A percentile compares a stretch with the other conserved stretches of the same genome.
phyloP scores from a whole-genome alignment of 495 filamentous ascomycete genomes.

The Penicillium waksmanii region DNA sequence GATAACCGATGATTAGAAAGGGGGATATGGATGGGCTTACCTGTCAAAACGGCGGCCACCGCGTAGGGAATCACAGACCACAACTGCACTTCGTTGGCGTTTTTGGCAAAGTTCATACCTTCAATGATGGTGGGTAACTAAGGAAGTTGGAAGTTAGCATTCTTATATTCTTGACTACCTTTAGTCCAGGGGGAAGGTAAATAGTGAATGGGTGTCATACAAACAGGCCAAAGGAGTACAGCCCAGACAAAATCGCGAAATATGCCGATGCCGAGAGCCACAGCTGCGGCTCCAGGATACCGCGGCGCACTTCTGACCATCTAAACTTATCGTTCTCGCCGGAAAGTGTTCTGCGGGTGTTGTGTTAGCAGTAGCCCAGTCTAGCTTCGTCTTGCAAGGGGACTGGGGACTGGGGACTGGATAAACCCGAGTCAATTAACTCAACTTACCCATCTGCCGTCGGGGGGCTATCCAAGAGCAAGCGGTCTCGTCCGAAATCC shows the following conservation, averaged over 20 bases:
- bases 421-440: background rate
- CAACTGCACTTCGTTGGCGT: constrained; percentile 71
- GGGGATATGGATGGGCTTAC: constrained; percentile 58
- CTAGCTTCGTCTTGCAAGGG: too few species aligned
- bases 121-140: constrained; percentile 77
- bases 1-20: constrained; percentile 38
- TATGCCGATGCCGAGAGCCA: constrained; percentile 50
- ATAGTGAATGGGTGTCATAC: constrained; percentile 22
- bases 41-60: constrained; percentile 74
- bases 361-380: background rate
- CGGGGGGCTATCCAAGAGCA: constrained; percentile 42
- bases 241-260: constrained; percentile 46
- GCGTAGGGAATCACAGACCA: constrained; percentile 89
- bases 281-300: constrained; percentile 38
- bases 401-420: constrained; percentile 2
- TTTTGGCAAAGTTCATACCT: constrained; percentile 64
- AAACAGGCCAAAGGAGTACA: constrained; percentile 51
- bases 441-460: constrained; percentile 33
- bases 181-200: too few species aligned
- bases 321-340: constrained; percentile 39
- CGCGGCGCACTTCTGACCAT: constrained; percentile 49
- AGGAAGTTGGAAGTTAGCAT: constrained; percentile 7
- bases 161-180: background rate
- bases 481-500: constrained; percentile 44
- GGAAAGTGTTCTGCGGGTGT: constrained; percentile 21